Conservation (phyloP, 2,329 filamentous ascomycete genomes). For the Fusarium secorum region DNA sequence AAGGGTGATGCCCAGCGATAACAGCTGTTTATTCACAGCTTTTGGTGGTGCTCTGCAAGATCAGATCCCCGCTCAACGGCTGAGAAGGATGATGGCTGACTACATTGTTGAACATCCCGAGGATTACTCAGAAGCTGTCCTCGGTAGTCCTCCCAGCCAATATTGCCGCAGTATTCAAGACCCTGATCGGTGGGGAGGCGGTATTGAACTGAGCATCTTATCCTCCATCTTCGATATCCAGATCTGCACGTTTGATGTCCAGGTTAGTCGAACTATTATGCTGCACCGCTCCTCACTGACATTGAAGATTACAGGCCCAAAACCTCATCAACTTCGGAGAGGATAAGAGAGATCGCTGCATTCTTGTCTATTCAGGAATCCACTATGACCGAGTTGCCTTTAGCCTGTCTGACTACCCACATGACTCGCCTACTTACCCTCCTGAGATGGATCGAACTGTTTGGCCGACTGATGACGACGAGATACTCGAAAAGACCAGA, state of each 20-base stretch:
- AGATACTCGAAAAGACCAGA: slow-evolving; percentile 74
- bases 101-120: slow-evolving; percentile 78
- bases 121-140: slow-evolving; percentile 76
- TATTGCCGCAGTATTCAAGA: slow-evolving; percentile 86
- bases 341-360: slow-evolving; percentile 71
- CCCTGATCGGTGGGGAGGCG: slow-evolving; percentile 87
- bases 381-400: slow-evolving; percentile 93
- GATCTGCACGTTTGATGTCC: slow-evolving; percentile 84
- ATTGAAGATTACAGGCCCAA: slow-evolving; percentile 40
- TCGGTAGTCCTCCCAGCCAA: slow-evolving; percentile 74
- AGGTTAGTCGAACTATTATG: slow-evolving; percentile 46
- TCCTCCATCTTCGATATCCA: slow-evolving; percentile 86
- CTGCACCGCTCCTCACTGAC: not conserved
- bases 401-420: slow-evolving; percentile 66
- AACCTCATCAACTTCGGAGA: slow-evolving; percentile 74
- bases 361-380: slow-evolving; percentile 89
- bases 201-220: slow-evolving; percentile 86
- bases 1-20: slow-evolving; percentile 96
- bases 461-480: slow-evolving; percentile 64
- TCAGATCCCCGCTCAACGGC: slow-evolving; percentile 56
- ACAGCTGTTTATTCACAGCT: slow-evolving; percentile 92
- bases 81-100: slow-evolving; percentile 80
- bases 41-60: slow-evolving; percentile 81
- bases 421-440: slow-evolving; percentile 63
- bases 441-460: slow-evolving; percentile 76